phyloP scores from a whole-genome alignment of 352 stramenopile species.

The Thalassiosira livingstoniorum region DNA sequence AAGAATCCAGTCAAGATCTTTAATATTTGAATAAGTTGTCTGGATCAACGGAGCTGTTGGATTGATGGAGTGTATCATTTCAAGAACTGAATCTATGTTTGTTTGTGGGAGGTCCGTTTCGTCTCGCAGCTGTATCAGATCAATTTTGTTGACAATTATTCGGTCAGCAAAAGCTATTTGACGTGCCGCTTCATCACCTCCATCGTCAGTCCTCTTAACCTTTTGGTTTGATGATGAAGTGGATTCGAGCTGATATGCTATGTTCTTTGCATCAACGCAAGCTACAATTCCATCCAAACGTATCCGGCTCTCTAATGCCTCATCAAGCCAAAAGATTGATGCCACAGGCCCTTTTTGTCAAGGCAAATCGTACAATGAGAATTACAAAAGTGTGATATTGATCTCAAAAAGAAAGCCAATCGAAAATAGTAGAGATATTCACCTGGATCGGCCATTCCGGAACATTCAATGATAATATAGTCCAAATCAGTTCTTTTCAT shows the following conservation, averaged over 20 bases:
- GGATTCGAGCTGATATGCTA: conserved; percentile 78
- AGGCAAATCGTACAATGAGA: no score
- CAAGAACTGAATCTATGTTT: conserved; percentile 39
- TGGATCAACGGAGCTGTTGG: conserved; percentile 65
- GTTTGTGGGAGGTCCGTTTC: background rate
- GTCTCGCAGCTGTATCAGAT: conserved; percentile 54
- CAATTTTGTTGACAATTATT: conserved; percentile 83
- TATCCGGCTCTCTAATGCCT: conserved; percentile 83
- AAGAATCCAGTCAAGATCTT: conserved; percentile 80
- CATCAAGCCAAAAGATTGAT: conserved; percentile 90
- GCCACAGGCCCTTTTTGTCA: conserved; percentile 93
- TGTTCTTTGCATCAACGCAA: conserved; percentile 88
- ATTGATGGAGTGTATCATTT: conserved; percentile 69
- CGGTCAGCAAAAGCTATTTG: conserved; percentile 85
- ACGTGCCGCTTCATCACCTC: conserved; percentile 77
- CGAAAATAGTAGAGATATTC: no score
- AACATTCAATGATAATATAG: conserved; percentile 93
- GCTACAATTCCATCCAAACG: conserved; percentile 91
- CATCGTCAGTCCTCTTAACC: conserved; percentile 1
- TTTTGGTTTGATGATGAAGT: conserved; percentile 46
- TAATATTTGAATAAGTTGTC: conserved; percentile 72
- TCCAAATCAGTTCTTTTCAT: conserved; percentile 88
- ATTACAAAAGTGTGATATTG: no score
- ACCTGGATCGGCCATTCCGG: conserved; percentile 91
- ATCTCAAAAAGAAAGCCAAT: no score